Conservation (phyloP, 108 stramenopile genomes). For the Conticribra guillardii region DNA sequence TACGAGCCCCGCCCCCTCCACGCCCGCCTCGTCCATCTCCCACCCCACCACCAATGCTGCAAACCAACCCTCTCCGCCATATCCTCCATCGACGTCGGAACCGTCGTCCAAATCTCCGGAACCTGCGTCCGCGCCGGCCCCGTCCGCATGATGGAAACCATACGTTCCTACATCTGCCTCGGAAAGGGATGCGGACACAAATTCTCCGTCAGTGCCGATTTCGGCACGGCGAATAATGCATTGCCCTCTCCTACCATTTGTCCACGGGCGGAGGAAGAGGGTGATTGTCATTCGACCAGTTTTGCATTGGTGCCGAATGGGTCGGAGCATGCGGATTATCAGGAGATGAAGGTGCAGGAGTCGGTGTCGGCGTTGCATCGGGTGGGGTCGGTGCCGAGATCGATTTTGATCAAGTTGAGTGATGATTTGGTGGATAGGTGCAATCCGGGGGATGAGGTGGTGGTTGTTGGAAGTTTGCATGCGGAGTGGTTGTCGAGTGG, state of each 20-base stretch:
- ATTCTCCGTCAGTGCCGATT: slow-evolving; percentile 84
- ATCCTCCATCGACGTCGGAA: slow-evolving; percentile 80
- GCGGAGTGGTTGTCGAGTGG: slow-evolving; percentile 84
- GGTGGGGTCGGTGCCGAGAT: slow-evolving; percentile 90
- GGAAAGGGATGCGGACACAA: slow-evolving; percentile 69
- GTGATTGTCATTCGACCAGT: slow-evolving; percentile 64
- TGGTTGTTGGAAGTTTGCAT: slow-evolving; percentile 88
- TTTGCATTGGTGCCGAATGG: slow-evolving; percentile 60
- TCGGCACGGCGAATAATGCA: slow-evolving; percentile 88
- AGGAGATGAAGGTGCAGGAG: slow-evolving; percentile 98
- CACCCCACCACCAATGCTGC: slow-evolving; percentile 76
- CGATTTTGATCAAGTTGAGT: slow-evolving; percentile 86
- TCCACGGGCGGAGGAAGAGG: slow-evolving; percentile 50
- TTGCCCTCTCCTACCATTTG: slow-evolving; percentile 76
- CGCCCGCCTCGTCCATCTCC: slow-evolving; percentile 89
- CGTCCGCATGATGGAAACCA: slow-evolving; percentile 93
- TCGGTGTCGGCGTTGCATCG: slow-evolving; percentile 64
- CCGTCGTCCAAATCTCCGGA: slow-evolving; percentile 91
- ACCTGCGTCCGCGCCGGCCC: slow-evolving; percentile 91
- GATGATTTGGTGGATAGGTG: slow-evolving; percentile 94
- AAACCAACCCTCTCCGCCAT: slow-evolving; percentile 82
- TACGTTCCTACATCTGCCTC: slow-evolving; percentile 82
- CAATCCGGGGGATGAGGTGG: slow-evolving; percentile 98
- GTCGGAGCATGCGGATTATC: slow-evolving; percentile 89
- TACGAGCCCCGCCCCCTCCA: slow-evolving; percentile 69